Evolutionary conservation across 2,329 filamentous ascomycete species (phyloP).

Genomic region (Talaromyces pinophilus): DNA sequence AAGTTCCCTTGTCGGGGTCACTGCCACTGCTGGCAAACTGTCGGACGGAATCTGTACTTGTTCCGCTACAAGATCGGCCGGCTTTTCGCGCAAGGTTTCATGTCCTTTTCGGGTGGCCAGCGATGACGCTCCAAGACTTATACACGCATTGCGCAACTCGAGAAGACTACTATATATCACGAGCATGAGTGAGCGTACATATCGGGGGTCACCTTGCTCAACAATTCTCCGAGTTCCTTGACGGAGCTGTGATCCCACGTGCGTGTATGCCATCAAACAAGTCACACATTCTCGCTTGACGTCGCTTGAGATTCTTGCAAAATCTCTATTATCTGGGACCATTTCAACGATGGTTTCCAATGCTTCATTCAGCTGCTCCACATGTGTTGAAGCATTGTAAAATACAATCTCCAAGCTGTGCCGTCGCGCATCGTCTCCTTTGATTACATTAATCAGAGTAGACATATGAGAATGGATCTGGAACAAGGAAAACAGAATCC

Average conservation of each 20-base stretch:
- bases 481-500: constrained; percentile 57
- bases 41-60: constrained; percentile 34
- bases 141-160: constrained; percentile 62
- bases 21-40: constrained; percentile 33
- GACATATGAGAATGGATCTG: constrained; percentile 53
- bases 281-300: constrained; percentile 51
- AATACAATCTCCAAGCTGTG: constrained; percentile 58
- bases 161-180: constrained; percentile 60
- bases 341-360: constrained; percentile 53
- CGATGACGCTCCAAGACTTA: constrained; percentile 49
- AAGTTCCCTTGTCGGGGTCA: constrained; percentile 52
- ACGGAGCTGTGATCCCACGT: constrained; percentile 52
- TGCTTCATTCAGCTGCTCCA: constrained; percentile 59
- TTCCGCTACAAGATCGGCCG: constrained; percentile 9
- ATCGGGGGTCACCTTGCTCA: constrained; percentile 57
- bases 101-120: constrained; percentile 35
- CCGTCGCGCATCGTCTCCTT: constrained; percentile 49
- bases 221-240: constrained; percentile 54
- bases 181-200: constrained; percentile 60
- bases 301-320: constrained; percentile 42
- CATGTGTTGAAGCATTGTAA: constrained; percentile 57
- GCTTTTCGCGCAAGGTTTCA: constrained; percentile 24
- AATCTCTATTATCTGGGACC: constrained; percentile 54
- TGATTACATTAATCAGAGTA: constrained; percentile 50
- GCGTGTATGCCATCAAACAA: constrained; percentile 53